Evolutionary conservation across 495 filamentous ascomycete species (phyloP), one percentile per base, ranked within the genome.

Genomic region (Aspergillus olivimuriae): DNA sequence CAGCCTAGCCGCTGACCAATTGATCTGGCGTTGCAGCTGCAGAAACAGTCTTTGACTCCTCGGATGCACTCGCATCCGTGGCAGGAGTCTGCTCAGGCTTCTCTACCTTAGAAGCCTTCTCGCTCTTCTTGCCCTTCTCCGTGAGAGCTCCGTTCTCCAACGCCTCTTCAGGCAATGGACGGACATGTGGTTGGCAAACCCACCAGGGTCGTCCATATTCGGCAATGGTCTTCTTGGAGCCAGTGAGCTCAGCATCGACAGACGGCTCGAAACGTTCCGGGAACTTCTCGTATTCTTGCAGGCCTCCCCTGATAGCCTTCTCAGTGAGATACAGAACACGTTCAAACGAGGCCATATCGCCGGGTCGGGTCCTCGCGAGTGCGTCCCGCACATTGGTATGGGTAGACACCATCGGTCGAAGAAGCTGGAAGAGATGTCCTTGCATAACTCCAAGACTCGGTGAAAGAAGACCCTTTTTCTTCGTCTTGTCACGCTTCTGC

Each of bases 361-460:
- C 82, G 1, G 76, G 70, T 10, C 72, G 61, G 8, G 76, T 76
- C 26, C 63, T 68, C 4, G 86, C 91, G 4, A 99, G 76, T 2
- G 81, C 74, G 60, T 95, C 84, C 4, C 94, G 80, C 34, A 99
- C 80, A 52, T 89, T 73, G 20, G 82, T 84, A 58, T 95, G 85
- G 24, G 65, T 73, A 0, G 80, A 65, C 30, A 97, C 77, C 36
- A 97, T 77, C 2, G 89, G 75, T 4, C 91, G 80, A 7, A 95
- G 80, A 18, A 99, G 74, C 57, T 94, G 84, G 71, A 99, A 99
- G 26, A 95, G 75, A 63, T 99, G 92, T 3, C 85, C 76, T 58
- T 95, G 91, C 71, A 99, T 85, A 22, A 80, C 80, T n/a, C 76
- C 69, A 18, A 94, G 68, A 53, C 88, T 96, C 5, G 89, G 79